A percentile compares a stretch with the other conserved stretches of the same genome.
Conservation (phyloP, 1,284 basidiomycete species). For the Cutaneotrichosporon cutaneum region DNA sequence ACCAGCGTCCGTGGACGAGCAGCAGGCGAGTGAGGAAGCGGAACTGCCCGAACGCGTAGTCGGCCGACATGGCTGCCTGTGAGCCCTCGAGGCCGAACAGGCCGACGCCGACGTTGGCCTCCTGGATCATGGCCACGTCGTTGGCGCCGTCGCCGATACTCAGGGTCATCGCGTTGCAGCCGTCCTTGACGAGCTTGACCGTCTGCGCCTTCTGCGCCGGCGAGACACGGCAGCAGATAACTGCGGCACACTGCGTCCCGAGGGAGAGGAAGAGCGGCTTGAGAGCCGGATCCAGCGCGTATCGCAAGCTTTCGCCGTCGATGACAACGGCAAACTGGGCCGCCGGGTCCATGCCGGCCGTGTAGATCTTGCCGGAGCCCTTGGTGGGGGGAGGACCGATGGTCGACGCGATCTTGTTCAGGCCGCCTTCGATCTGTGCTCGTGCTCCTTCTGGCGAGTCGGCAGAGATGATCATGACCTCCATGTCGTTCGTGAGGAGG, state of each 20-base stretch:
- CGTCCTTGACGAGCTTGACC: conserved; percentile 86
- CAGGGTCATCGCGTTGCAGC: conserved; percentile 90
- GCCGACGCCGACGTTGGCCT: conserved; percentile 94
- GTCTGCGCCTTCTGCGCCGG: conserved; percentile 95
- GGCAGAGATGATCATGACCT: conserved; percentile 93
- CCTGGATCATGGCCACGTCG: conserved; percentile 68
- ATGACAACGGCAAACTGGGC: conserved; percentile 82
- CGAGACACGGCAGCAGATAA: conserved; percentile 94
- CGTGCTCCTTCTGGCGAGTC: conserved; percentile 72
- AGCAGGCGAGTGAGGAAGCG: conserved; percentile 87
- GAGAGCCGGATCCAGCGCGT: conserved; percentile 73
- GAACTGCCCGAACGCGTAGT: conserved; percentile 98
- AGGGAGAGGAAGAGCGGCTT: conserved; percentile 86
- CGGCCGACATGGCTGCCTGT: conserved; percentile 97
- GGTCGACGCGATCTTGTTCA: conserved; percentile 90
- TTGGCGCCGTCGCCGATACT: conserved; percentile 86
- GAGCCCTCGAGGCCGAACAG: conserved; percentile 92
- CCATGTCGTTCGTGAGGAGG: conserved; percentile 80
- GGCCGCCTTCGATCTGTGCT: conserved; percentile 82
- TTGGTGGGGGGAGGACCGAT: conserved; percentile 56
- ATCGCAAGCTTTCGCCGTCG: conserved; percentile 86
- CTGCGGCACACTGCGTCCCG: conserved; percentile 93
- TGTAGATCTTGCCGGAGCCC: conserved; percentile 38
- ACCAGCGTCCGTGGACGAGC: conserved; percentile 94
- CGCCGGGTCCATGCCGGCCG: conserved; percentile 47